Evolutionary conservation across 2,329 filamentous ascomycete species (phyloP), one percentile per base, ranked within the genome.

Genomic region (Neoarthrinium moseri): DNA sequence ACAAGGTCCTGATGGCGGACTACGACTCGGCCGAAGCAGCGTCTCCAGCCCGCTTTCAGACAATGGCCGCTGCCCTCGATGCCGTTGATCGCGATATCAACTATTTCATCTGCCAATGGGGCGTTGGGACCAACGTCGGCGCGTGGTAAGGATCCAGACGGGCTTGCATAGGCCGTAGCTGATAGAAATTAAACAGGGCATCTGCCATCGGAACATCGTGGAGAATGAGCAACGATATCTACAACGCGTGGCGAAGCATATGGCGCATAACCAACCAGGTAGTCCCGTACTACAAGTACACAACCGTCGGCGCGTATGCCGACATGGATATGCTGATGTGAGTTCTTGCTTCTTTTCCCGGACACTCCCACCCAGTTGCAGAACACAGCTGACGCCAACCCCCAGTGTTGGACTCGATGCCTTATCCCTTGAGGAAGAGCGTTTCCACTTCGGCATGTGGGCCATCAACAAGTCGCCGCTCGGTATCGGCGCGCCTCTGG

Each of bases 51-150:
- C 68, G 73, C 0, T 75, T 76, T 46, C 55, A 69, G 8, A 71
- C 67, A 36, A 79, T 78, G 74, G 70, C 69, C 1, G 53, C 60
- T 0, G 66, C 69, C 0, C 57, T 78, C 1, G 60, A 68, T 4
- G 54, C 57, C 0, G 63, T 68, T 0, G 56, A 67, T n/a, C 65
- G 70, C 0, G 59, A 69, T 5, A 70, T 77, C 2, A 56, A 73
- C 3, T 78, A 76, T 47, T 72, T 73, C 27, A 65, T 78, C 7
- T 79, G 75, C 49, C 75, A 79, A 55, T 79, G 75, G 75, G 75
- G 74, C 0, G 63, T 77, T 5, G 74, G 73, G 1, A 56, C 68
- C 21, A 66, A 77, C 35, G 65, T 77, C 0, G 70, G 71, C 0
- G 62, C 66, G 4, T 78, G 75, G 73, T 60, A 39, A 46, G 48